phyloP scores from a whole-genome alignment of 2,329 filamentous ascomycete species.

The Fusarium duplospermum region DNA sequence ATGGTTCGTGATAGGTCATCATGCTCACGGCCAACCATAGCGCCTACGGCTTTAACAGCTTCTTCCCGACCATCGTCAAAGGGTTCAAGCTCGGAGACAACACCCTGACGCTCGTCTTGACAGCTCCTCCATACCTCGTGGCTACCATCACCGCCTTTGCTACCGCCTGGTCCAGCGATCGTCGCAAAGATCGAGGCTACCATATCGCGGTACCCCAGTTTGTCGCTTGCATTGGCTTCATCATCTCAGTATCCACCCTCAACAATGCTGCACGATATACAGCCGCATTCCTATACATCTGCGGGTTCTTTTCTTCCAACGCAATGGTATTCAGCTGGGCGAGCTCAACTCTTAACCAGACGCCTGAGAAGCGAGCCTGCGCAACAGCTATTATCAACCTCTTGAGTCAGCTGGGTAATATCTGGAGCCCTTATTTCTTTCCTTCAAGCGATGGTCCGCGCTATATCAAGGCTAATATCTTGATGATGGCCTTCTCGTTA shows the following conservation, averaged over 20 bases:
- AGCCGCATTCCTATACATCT: constrained; percentile 33
- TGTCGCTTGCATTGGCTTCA: background rate
- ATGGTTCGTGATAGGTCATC: background rate
- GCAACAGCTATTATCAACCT: constrained; percentile 42
- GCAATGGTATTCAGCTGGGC: constrained; percentile 52
- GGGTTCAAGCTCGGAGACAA: constrained; percentile 29
- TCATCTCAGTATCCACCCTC: background rate
- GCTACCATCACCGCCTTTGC: constrained; percentile 25
- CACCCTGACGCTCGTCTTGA: constrained; percentile 36
- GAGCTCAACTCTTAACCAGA: constrained; percentile 47
- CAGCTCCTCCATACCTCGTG: constrained; percentile 42
- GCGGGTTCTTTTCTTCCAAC: constrained; percentile 45
- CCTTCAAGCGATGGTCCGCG: constrained; percentile 36
- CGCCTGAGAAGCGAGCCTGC: constrained; percentile 49
- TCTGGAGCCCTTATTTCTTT: constrained; percentile 46
- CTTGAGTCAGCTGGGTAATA: constrained; percentile 37
- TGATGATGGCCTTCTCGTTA: constrained; percentile 36
- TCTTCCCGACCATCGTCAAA: constrained; percentile 42
- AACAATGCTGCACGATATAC: constrained; percentile 24
- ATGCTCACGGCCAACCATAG: constrained; percentile 37
- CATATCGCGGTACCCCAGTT: constrained; percentile 24
- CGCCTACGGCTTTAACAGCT: constrained; percentile 41
- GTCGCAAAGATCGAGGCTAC: constrained; percentile 31
- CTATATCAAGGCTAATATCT: constrained; percentile 37
- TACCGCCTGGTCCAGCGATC: constrained; percentile 36